Percentiles rank a stretch among this genome's conserved stretches.
phyloP scores from a whole-genome alignment of 805 yeast genomes.

The Candida xiaguanensis region DNA sequence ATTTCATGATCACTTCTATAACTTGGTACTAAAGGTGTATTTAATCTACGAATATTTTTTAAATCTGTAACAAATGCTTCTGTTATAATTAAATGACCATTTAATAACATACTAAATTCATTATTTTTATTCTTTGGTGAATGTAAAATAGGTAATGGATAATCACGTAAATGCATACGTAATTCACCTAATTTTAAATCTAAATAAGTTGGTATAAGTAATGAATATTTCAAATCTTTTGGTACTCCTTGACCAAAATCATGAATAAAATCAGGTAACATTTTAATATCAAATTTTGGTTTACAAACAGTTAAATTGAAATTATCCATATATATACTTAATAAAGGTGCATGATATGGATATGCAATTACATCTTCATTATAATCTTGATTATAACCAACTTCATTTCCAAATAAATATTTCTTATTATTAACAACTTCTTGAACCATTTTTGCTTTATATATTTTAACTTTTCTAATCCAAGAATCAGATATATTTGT shows the following conservation, averaged over 20 bases:
- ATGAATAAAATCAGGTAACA: conserved; percentile 59
- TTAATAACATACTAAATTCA: conserved; percentile 26
- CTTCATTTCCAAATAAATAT: conserved; percentile 35
- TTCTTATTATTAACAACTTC: conserved; percentile 34
- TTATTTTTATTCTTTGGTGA: conserved; percentile 49
- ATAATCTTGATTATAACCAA: conserved; percentile 12
- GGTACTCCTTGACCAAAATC: conserved; percentile 85
- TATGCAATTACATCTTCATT: conserved; percentile 28
- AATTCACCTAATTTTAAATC: conserved; percentile 58
- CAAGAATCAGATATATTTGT: conserved; percentile 60
- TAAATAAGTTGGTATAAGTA: conserved; percentile 61
- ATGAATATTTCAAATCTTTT: conserved; percentile 58
- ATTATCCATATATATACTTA: conserved; percentile 26
- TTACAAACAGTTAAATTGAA: conserved; percentile 21
- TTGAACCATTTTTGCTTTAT: conserved; percentile 33
- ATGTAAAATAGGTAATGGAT: conserved; percentile 77
- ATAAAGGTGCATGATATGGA: conserved; percentile 31
- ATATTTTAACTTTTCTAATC: conserved; percentile 59
- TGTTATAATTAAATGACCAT: conserved; percentile 65
- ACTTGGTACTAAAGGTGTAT: conserved; percentile 42
- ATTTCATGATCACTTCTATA: conserved; percentile 1
- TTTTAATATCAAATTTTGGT: conserved; percentile 25
- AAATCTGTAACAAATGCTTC: conserved; percentile 56
- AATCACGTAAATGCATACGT: conserved; percentile 74
- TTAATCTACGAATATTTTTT: conserved; percentile 54